Evolutionary conservation across 257 asterid genomes (phyloP).

Genomic region (Forsythia viridissima): DNA sequence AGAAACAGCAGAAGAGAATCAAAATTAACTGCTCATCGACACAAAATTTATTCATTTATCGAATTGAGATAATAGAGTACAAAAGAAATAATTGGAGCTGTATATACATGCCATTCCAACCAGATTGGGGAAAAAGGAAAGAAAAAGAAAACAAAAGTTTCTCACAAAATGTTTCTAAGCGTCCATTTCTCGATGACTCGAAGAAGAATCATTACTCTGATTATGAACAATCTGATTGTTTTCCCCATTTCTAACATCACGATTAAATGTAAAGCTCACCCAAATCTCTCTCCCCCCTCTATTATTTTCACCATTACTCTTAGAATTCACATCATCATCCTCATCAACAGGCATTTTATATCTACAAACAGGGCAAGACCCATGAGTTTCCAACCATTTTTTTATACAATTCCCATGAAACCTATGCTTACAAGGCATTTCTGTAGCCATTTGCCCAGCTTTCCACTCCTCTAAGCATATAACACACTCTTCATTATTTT

Average conservation of each 20-base stretch:
- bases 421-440: slow-evolving; percentile 76
- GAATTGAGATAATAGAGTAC: too few species aligned
- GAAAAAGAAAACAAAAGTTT: neutral
- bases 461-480: slow-evolving; percentile 75
- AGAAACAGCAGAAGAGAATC: neutral
- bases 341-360: slow-evolving; percentile 69
- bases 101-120: slow-evolving; percentile 16
- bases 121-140: neutral
- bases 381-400: slow-evolving; percentile 70
- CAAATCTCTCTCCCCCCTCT: slow-evolving; percentile 53
- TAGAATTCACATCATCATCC: slow-evolving; percentile 12
- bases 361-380: slow-evolving; percentile 83
- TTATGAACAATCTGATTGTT: neutral
- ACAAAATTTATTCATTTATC: neutral
- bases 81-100: too few species aligned
- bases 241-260: neutral
- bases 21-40: neutral
- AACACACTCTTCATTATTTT: slow-evolving; percentile 43
- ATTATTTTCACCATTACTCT: slow-evolving; percentile 26
- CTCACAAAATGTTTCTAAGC: slow-evolving; percentile 15
- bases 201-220: slow-evolving; percentile 10
- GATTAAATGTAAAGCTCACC: slow-evolving; percentile 37
- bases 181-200: slow-evolving; percentile 21
- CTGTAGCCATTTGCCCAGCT: slow-evolving; percentile 44
- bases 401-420: slow-evolving; percentile 64